phyloP scores from a whole-genome alignment of 2,329 filamentous ascomycete genomes.

The Hypomyces perniciosus region DNA sequence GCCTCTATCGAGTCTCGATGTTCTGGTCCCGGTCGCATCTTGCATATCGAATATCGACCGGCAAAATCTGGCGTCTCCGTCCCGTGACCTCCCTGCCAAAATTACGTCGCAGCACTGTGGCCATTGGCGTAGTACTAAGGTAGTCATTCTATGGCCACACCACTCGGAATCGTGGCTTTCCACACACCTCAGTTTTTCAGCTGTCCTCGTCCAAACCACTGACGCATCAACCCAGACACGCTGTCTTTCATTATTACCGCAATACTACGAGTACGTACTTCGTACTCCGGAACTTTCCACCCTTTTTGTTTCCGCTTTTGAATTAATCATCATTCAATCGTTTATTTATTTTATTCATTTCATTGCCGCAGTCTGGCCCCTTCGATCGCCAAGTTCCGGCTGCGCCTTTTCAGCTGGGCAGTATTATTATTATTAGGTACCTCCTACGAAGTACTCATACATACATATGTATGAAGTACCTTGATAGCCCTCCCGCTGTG shows the following conservation, averaged over 20 bases:
- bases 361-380: neutral
- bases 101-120: too few species aligned
- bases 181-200: constrained; percentile 7
- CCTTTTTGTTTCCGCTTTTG: neutral
- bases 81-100: constrained; percentile 9
- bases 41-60: too few species aligned
- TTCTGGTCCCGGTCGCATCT: too few species aligned
- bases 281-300: neutral
- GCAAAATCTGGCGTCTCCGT: neutral
- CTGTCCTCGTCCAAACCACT: constrained; percentile 7
- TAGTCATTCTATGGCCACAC: constrained; percentile 6
- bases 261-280: neutral
- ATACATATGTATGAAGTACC: too few species aligned
- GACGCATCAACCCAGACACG: constrained; percentile 1
- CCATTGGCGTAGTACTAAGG: neutral
- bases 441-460: neutral
- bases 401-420: constrained; percentile 8
- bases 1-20: too few species aligned
- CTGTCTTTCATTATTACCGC: neutral
- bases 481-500: too few species aligned
- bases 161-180: neutral
- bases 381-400: constrained; percentile 9
- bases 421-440: constrained; percentile 2
- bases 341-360: neutral
- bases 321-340: neutral